Evolutionary conservation across 306 rosid genomes (phyloP).

Genomic region (Begonia fuchsioides): DNA sequence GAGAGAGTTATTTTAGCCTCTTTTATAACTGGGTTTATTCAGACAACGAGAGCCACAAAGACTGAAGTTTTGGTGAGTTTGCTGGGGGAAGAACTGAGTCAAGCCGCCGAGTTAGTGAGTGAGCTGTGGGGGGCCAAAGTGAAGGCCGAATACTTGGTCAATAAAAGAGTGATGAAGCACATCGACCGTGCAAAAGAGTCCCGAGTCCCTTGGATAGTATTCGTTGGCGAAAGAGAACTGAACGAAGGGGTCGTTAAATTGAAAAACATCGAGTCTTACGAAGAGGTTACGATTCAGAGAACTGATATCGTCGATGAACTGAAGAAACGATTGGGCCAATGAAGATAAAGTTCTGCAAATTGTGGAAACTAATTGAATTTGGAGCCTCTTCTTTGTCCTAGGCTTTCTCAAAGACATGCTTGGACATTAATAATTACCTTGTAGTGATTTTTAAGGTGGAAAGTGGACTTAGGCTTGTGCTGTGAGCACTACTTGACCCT

Average conservation of each 20-base stretch:
- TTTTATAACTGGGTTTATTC: constrained; percentile 6
- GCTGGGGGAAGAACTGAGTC: constrained; percentile 46
- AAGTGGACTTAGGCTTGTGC: no score
- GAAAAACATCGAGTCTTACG: constrained; percentile 30
- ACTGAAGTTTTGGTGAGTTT: constrained; percentile 78
- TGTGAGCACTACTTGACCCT: no score
- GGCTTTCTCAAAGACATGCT: no score
- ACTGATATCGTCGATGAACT: constrained; percentile 48
- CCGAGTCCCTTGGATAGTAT: constrained; percentile 73
- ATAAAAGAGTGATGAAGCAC: constrained; percentile 50
- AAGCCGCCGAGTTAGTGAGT: constrained; percentile 59
- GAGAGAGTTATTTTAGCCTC: background rate
- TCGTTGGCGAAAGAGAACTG: constrained; percentile 59
- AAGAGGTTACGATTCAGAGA: constrained; percentile 30
- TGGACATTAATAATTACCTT: no score
- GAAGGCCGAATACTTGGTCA: constrained; percentile 47
- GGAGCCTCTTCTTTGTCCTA: no score
- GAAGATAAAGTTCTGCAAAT: background rate
- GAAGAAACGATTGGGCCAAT: constrained; percentile 24
- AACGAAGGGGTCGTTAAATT: constrained; percentile 46
- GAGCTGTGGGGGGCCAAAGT: constrained; percentile 62
- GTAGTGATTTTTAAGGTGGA: no score
- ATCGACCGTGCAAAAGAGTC: constrained; percentile 63
- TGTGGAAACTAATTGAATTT: no score
- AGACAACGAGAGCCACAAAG: constrained; percentile 66